Base-by-base conservation (phyloP, 768 basidiomycete genomes). In the Agrocybe pediades region DNA sequence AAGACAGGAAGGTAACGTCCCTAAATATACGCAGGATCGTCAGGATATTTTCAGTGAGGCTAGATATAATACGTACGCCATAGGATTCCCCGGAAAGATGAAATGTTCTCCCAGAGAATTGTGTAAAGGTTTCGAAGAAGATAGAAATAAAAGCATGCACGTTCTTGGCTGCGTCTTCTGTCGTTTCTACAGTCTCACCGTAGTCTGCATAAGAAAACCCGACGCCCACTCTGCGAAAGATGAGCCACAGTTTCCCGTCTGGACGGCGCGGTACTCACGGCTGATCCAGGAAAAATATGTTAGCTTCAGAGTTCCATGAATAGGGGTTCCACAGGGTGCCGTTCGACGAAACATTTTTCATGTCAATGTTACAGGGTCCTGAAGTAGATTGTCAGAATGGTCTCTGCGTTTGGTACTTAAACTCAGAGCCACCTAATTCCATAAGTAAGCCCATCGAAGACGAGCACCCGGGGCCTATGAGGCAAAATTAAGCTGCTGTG, bases 1-100 rank as follows among this genome's bases (percentile, higher is more conserved):
- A 92, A 92, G 1, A 87, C 78, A 9, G 85, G 87, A 4, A 87
- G 72, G 63, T 87, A 86, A n/a, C 82, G 81, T 11, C 86, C 85
- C 86, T 86, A 54, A 21, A 45, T 27, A 16, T 23, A 30, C 5
- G 24, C 20, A 41, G 20, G 21, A 39, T 48, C 29, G 25, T 16
- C 29, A 21, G 42, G 29, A 44, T 78, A 11, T 36, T 26, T 23
- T 21, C 24, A 25, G 40, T 25, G 41, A 56, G 40, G 42, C 20
- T 30, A 15, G 24, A 24, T 20, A n/a, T 25, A 26, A 26, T n/a
- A 60, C 62, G 39, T 57, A 88, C 89, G 0, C 82, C 89, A 59
- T 91, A 92, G 1, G 86, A 90, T 71, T 92, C 90, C 23, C 90
- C 91, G 0, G 89, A 77, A 46, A 92, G 74, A 58, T 91, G 88